These are phyloP conservation scores for Phyllosticta capitalensis DNA, from an alignment of 2,329 filamentous ascomycete species.

Conservation along the genomic window DNA sequence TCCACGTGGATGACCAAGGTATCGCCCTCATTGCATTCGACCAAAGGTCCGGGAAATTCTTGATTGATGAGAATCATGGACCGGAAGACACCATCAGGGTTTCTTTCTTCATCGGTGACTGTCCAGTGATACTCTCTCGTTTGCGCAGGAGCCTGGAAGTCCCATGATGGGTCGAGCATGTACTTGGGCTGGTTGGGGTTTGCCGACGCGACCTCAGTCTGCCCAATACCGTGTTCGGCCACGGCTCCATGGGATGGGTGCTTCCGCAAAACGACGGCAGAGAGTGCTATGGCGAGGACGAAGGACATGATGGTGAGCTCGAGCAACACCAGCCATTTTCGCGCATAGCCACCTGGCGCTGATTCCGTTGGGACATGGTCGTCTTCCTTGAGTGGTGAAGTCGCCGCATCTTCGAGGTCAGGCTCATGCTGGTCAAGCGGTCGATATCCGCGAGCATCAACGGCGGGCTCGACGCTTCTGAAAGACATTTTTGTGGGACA, in stretches of 20 bases:
- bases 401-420: not conserved
- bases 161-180: constrained; percentile 48
- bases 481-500: not conserved
- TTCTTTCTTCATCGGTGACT: constrained; percentile 47
- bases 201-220: not conserved
- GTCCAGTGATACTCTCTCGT: constrained; percentile 52
- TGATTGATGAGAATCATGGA: constrained; percentile 34
- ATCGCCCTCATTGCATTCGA: constrained; percentile 50
- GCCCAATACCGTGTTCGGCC: not conserved
- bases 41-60: constrained; percentile 31
- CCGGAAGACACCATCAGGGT: constrained; percentile 46
- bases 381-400: not conserved
- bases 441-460: not conserved
- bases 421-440: not conserved
- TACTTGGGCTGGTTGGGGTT: constrained; percentile 25
- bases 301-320: constrained; percentile 1
- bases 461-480: not conserved
- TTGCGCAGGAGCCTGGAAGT: constrained; percentile 40
- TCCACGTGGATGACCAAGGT: constrained; percentile 55
- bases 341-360: not conserved
- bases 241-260: not conserved
- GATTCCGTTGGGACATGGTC: not conserved
- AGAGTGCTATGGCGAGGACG: not conserved
- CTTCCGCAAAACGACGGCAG: not conserved
- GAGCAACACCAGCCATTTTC: not conserved